phyloP scores from a whole-genome alignment of 305 asterid genomes.

The Fraxinus baroniana region DNA sequence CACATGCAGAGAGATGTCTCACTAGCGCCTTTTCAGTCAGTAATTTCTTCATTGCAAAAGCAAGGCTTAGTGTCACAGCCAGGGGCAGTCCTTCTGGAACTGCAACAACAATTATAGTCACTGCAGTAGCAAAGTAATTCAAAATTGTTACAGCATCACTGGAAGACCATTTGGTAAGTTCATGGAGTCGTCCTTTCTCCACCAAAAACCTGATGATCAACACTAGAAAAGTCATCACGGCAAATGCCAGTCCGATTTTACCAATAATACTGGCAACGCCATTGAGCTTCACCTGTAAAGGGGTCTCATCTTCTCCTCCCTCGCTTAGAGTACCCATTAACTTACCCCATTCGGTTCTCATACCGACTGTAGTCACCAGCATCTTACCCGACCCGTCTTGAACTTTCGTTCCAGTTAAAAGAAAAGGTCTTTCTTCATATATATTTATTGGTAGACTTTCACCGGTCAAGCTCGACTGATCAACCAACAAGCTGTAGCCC shows the following conservation, averaged over 20 bases:
- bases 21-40: constrained; percentile 82
- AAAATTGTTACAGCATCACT: constrained; percentile 65
- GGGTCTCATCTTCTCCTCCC: constrained; percentile 99
- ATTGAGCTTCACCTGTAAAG: constrained; percentile 91
- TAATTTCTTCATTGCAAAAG: constrained; percentile 87
- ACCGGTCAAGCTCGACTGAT: constrained; percentile 93
- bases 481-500: constrained; percentile 79
- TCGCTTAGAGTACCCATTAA: constrained; percentile 88
- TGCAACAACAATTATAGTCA: constrained; percentile 94
- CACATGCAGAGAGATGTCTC: constrained; percentile 92
- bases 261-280: constrained; percentile 96
- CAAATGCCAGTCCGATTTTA: constrained; percentile 75
- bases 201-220: constrained; percentile 60
- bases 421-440: constrained; percentile 72
- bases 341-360: constrained; percentile 99
- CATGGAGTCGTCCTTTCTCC: constrained; percentile 55
- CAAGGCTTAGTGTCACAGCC: constrained; percentile 93
- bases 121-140: constrained; percentile 87
- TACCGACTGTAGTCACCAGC: constrained; percentile 95
- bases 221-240: constrained; percentile 73
- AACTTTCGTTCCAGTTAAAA: constrained; percentile 81
- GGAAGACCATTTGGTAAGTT: constrained; percentile 71
- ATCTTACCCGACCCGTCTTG: constrained; percentile 90
- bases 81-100: constrained; percentile 98
- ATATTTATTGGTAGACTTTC: constrained; percentile 82